Evolutionary conservation across 2,329 filamentous ascomycete species (phyloP), one percentile per base, ranked within the genome.

Genomic region (Ophiostoma himal-ulmi): DNA sequence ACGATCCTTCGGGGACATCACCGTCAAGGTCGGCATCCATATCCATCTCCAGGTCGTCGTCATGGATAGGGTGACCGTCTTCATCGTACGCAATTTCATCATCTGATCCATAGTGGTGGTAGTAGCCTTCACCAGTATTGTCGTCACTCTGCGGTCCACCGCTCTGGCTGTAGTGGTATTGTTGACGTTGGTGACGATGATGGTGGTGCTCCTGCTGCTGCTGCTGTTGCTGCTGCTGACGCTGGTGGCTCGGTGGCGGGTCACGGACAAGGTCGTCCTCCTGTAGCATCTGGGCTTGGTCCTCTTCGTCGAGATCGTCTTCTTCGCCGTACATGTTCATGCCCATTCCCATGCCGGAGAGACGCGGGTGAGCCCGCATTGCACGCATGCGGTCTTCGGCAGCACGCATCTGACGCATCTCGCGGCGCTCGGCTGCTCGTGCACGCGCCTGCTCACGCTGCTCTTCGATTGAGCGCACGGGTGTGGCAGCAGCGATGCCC

Each of bases 11-110:
- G 26, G 89, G 89, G 48, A 92, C 86, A 71, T 90, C 89, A 67
- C 88, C 89, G 77, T 93, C 90, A 57, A 92, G 82, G 76, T 93
- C 85, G n/a, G 84, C 87, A 68, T 86, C 88, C 85, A 90, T 89
- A 75, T 84, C 84, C 80, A 86, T 81, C 73, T 83, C 81, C 70
- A 75, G 78, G 39, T 71, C 71, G 41, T 76, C 75, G 30, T 71
- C 71, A 26, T 74, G 74, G 76, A 67, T 44, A 74, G 17, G 70
- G 74, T 57, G 60, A 11, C 30, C 37, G 22, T 37, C 65, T 17
- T 26, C 64, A 22, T 69, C 66, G 13, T 67, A 62, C 62, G 57
- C 71, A 13, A 64, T 41, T 30, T 7, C 48, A 1, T 44, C 36
- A 13, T 65, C 62, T 36, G 34, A 10, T 20, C 62, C 62, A 22